Base-by-base conservation (phyloP, 768 basidiomycete species). In the Clitopilus hobsonii region DNA sequence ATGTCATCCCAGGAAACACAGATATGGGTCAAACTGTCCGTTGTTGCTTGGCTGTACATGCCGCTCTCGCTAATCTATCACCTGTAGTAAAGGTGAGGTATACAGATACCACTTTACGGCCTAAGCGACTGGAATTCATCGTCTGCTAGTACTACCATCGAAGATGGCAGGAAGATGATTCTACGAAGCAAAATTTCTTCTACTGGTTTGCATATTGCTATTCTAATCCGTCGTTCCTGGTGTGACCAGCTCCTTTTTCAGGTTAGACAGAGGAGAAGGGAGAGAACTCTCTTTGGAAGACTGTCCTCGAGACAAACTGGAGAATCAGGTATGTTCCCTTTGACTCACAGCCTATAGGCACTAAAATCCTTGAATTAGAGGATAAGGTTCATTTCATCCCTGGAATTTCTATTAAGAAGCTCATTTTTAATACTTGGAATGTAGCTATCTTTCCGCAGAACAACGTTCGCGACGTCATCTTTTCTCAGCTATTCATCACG, bases 191-290 rank as follows among this genome's bases (percentile, higher is more conserved):
- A 54, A 88, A 86, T 63, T 87, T 89, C 63, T 89, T 88, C 68
- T 69, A 69, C 56, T 85, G 83, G 83, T 81, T 11, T 36, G 32
- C 13, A 4, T n/a, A 2, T 14, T 4, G 4, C 3, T 36, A 11
- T 36, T 36, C 10, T 36, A 11, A 49, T 23, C 27, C 49, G 36
- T 26, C 28, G 4, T 10, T 51, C 28, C 51, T 22, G 10, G 24
- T 27, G 49, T 57, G 22, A 20, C 24, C n/a, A 25, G 14, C 41
- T 16, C 3, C 6, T 52, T 10, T 38, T 3, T 8, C 38, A 86
- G 84, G 87, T 74, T 89, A 0, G 86, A 89, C 58, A 65, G 71
- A 29, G 86, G 86, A 0, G 77, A 62, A 1, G 87, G 86, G 0
- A 83, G 81, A 60, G 62, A 75, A 18, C 56, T 88, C 1, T 77